A percentile compares a stretch with the other conserved stretches of the same genome.
These are phyloP conservation scores for Mucor lusitanicus DNA, from an alignment of 371 early-diverging fungal genomes.

Conservation along the genomic window DNA sequence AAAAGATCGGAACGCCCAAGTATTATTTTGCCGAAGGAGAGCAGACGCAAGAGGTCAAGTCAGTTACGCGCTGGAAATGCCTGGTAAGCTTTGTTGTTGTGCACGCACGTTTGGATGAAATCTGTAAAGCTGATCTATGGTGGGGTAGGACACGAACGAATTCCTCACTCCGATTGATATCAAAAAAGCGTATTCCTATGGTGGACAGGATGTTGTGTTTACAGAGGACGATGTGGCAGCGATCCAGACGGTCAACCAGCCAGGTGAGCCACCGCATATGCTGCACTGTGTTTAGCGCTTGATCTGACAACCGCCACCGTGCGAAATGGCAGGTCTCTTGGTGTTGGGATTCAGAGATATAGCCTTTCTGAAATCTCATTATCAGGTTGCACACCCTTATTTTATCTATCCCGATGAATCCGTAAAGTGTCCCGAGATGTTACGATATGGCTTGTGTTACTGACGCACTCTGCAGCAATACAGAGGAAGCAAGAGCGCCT, in stretches of 20 bases:
- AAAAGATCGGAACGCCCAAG: conserved; percentile 41
- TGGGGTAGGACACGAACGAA: conserved; percentile 51
- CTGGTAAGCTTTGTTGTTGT: conserved; percentile 29
- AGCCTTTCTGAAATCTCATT: conserved; percentile 37
- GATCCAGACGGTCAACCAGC: conserved; percentile 50
- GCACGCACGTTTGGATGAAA: background rate
- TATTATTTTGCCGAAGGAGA: conserved; percentile 54
- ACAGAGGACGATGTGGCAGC: conserved; percentile 57
- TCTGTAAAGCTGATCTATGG: conserved; percentile 5
- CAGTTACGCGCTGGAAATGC: conserved; percentile 61
- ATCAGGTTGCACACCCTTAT: conserved; percentile 63
- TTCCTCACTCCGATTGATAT: conserved; percentile 55
- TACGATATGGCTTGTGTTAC: background rate
- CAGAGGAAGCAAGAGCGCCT: conserved; percentile 6
- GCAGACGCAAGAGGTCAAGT: conserved; percentile 52
- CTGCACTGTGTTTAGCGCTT: background rate
- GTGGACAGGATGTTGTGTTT: conserved; percentile 62
- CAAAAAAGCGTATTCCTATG: conserved; percentile 57
- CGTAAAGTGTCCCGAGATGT: conserved; percentile 31
- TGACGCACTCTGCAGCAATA: conserved; percentile 9
- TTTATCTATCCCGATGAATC: conserved; percentile 80
- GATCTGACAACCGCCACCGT: background rate
- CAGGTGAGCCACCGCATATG: conserved; percentile 40
- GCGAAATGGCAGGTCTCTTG: conserved; percentile 45
- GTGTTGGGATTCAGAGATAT: conserved; percentile 69